phyloP scores from a whole-genome alignment of 148 eudicot genomes.

The Camellia lanceoleosa region DNA sequence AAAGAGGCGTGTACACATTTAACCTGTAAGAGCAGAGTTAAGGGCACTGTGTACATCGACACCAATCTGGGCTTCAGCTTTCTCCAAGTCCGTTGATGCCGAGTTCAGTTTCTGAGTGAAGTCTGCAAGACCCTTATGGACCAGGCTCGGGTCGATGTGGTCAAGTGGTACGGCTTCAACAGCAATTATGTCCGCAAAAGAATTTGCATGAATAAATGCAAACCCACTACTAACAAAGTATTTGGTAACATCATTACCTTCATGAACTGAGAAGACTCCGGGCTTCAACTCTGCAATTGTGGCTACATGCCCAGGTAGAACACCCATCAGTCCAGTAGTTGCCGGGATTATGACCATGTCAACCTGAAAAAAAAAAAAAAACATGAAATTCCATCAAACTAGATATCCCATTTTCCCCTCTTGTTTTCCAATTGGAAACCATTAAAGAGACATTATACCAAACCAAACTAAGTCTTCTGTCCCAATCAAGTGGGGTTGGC shows the following conservation, averaged over 20 bases:
- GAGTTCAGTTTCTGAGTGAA: conserved; percentile 65
- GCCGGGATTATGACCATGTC: no score
- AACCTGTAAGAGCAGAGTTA: conserved; percentile 52
- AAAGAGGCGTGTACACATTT: not conserved
- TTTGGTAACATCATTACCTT: conserved; percentile 51
- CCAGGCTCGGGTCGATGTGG: conserved; percentile 52
- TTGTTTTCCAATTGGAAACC: no score
- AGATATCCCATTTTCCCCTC: no score
- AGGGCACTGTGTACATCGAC: conserved; percentile 67
- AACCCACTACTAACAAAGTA: conserved; percentile 68
- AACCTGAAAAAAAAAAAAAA: no score
- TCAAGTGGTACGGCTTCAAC: conserved; percentile 65
- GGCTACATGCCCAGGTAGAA: no score
- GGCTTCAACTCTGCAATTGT: no score
- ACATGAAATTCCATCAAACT: no score
- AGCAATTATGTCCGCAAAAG: conserved; percentile 57
- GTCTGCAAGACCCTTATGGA: conserved; percentile 60
- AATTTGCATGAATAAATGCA: conserved; percentile 58
- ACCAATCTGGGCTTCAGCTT: conserved; percentile 78
- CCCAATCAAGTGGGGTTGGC: no score
- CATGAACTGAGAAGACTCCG: conserved; percentile 36
- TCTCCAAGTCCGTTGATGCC: conserved; percentile 69
- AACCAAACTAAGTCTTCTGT: no score
- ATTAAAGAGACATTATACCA: no score
- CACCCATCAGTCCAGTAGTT: no score